Evolutionary conservation across 495 filamentous ascomycete genomes (phyloP).

Genomic region (Elaphomyces granulatus): DNA sequence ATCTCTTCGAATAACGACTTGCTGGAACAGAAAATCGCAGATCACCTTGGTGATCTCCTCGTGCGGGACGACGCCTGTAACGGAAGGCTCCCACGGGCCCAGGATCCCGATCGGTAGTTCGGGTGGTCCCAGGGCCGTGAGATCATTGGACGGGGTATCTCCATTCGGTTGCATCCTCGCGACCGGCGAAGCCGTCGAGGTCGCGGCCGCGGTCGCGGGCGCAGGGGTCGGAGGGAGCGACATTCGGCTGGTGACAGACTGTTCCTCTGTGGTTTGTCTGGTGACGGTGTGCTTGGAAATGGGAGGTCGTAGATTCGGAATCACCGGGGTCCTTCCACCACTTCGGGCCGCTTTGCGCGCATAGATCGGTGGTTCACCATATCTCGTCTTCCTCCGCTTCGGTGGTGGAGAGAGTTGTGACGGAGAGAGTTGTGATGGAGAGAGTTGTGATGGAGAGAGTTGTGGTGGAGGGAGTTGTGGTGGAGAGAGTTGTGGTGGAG

Average conservation of each 20-base stretch:
- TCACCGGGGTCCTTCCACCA: slow-evolving; percentile 24
- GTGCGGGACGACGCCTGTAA: slow-evolving; percentile 47
- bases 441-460: no score
- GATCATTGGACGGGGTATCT: slow-evolving; percentile 7
- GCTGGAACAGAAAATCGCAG: slow-evolving; percentile 58
- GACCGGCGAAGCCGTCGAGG: slow-evolving; percentile 11
- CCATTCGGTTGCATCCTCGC: slow-evolving; percentile 8
- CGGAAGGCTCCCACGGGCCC: slow-evolving; percentile 60
- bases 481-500: no score
- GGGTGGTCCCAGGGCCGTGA: slow-evolving; percentile 5
- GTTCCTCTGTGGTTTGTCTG: slow-evolving; percentile 15
- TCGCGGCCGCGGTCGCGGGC: slow-evolving; percentile 9
- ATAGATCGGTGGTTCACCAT: slow-evolving; percentile 33
- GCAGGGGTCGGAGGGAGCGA: slow-evolving; percentile 7
- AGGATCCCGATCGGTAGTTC: slow-evolving; percentile 21
- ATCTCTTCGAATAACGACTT: slow-evolving; percentile 47
- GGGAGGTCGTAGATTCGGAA: slow-evolving; percentile 22
- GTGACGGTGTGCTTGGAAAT: slow-evolving; percentile 21
- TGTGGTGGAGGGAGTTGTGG: slow-evolving; percentile 1
- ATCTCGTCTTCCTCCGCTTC: slow-evolving; percentile 26
- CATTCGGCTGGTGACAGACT: slow-evolving; percentile 6
- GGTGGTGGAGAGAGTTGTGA: slow-evolving; percentile 13
- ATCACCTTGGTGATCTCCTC: slow-evolving; percentile 53
- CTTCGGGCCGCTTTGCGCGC: slow-evolving; percentile 27
- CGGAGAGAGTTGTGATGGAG: no score